Percentiles rank a stretch among this genome's conserved stretches.
These are phyloP conservation scores for Ustilaginoidea virens DNA, from an alignment of 2,329 filamentous ascomycete genomes.

Conservation along the genomic window DNA sequence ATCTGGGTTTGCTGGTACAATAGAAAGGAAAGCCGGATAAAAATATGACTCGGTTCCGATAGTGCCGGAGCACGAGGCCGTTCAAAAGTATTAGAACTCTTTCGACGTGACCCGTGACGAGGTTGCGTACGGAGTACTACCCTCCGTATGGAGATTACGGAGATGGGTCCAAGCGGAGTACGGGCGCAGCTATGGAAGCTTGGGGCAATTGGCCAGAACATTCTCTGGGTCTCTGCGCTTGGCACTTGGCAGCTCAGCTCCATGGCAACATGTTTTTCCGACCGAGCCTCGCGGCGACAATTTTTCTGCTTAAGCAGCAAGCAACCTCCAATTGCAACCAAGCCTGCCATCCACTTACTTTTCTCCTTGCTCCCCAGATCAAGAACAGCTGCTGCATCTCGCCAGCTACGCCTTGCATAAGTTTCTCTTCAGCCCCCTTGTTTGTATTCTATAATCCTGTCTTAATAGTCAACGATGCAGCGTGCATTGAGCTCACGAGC, in stretches of 20 bases:
- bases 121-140: too few relatives aligned
- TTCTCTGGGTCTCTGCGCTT: constrained; percentile 6
- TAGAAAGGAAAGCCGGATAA: too few relatives aligned
- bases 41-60: too few relatives aligned
- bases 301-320: constrained; percentile 20
- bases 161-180: too few relatives aligned
- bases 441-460: constrained; percentile 9
- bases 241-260: too few relatives aligned
- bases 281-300: constrained; percentile 23
- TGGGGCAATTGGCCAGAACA: constrained; percentile 6
- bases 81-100: too few relatives aligned
- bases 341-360: constrained; percentile 6
- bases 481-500: constrained; percentile 74
- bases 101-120: too few relatives aligned
- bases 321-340: constrained; percentile 5
- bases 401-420: constrained; percentile 9
- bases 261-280: constrained; percentile 19
- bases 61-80: too few relatives aligned
- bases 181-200: too few relatives aligned
- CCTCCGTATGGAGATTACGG: too few relatives aligned
- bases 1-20: too few relatives aligned
- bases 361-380: constrained; percentile 4
- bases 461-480: constrained; percentile 55
- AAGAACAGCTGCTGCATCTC: constrained; percentile 4
- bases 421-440: constrained; percentile 10